Evolutionary conservation across 2,329 filamentous ascomycete genomes (phyloP).

Genomic region (Pseudogymnoascus sp.): DNA sequence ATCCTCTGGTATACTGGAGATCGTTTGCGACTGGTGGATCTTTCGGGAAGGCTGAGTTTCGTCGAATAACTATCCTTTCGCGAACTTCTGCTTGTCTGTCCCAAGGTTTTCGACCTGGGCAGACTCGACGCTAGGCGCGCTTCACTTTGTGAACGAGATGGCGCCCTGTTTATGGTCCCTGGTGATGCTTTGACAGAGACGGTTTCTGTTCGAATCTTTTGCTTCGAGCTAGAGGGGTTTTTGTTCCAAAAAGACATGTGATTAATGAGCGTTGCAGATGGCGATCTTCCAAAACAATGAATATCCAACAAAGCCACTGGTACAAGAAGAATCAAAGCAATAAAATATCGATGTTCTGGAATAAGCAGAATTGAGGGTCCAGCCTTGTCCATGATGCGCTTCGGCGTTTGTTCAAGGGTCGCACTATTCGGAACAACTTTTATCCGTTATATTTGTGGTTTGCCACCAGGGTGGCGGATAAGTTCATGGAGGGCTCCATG

Average conservation of each 20-base stretch:
- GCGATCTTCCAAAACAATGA: not conserved
- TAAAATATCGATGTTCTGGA: not conserved
- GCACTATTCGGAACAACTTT: not conserved
- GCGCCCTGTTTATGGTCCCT: not conserved
- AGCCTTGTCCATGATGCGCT: not conserved
- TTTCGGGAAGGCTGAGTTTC: not conserved
- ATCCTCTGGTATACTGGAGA: slow-evolving; percentile 17
- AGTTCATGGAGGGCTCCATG: not conserved
- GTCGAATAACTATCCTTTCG: slow-evolving; percentile 7
- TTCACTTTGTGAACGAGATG: slow-evolving; percentile 8
- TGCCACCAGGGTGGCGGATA: not conserved
- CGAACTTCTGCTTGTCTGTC: not conserved
- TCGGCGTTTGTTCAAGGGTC: not conserved
- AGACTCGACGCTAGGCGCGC: not conserved
- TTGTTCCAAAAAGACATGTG: slow-evolving; percentile 12
- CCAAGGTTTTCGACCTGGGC: not conserved
- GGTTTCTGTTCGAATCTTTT: slow-evolving; percentile 9
- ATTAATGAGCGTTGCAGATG: slow-evolving; percentile 1
- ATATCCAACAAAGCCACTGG: not conserved
- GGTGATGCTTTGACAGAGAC: slow-evolving; percentile 5
- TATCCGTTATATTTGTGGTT: not conserved
- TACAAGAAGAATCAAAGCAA: slow-evolving; percentile 4
- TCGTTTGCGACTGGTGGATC: slow-evolving; percentile 6
- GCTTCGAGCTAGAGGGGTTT: slow-evolving; percentile 8
- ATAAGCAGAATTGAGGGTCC: slow-evolving; percentile 6